Evolutionary conservation across 495 filamentous ascomycete genomes (phyloP).

Genomic region (Trichoderma gamsii): DNA sequence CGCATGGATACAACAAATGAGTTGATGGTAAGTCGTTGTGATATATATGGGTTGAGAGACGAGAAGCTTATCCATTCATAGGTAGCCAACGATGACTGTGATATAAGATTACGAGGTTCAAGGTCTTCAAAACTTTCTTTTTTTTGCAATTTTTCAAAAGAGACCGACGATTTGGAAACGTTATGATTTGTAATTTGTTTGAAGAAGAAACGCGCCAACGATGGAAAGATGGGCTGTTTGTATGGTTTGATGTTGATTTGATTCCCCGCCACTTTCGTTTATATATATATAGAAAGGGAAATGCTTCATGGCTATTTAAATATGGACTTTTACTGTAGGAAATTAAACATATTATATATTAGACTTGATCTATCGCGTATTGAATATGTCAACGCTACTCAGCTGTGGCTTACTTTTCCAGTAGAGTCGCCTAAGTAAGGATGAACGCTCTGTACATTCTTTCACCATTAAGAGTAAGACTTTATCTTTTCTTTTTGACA

Average conservation of each 20-base stretch:
- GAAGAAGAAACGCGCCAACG: background rate
- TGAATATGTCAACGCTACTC: too few species aligned
- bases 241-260: background rate
- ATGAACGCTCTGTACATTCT: too few species aligned
- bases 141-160: background rate
- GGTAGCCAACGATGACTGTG: background rate
- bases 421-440: too few species aligned
- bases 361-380: too few species aligned
- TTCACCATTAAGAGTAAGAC: too few species aligned
- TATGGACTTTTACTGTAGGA: background rate
- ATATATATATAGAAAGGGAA: background rate
- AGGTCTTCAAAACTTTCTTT: background rate
- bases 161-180: background rate
- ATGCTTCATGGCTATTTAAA: slow-evolving; percentile 4
- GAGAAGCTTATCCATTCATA: background rate
- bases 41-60: too few species aligned
- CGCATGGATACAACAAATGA: background rate
- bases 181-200: background rate
- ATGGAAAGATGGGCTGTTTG: background rate
- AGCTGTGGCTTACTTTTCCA: too few species aligned
- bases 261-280: background rate
- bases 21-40: background rate
- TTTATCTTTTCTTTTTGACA: too few species aligned
- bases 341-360: too few species aligned
- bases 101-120: background rate